A percentile compares a stretch with the other conserved stretches of the same genome.
These are phyloP conservation scores for Blastomyces emzantsi DNA, from an alignment of 2,329 filamentous ascomycete genomes.

Conservation along the genomic window DNA sequence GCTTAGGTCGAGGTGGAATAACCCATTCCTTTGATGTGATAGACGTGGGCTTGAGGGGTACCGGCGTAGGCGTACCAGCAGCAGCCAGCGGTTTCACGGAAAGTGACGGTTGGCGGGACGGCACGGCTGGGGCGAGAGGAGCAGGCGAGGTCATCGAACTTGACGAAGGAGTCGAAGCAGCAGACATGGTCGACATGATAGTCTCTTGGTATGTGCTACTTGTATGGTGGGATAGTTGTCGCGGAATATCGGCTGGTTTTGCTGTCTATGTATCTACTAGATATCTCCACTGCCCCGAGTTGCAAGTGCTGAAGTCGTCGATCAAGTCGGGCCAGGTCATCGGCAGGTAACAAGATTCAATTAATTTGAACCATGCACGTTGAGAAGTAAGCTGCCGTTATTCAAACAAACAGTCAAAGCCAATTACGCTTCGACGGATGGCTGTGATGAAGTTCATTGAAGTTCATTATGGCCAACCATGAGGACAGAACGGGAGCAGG, in stretches of 20 bases:
- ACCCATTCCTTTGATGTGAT: constrained; percentile 81
- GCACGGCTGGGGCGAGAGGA: constrained; percentile 24
- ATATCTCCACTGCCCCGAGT: neutral
- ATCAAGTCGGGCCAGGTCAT: neutral
- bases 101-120: constrained; percentile 22
- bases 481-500: neutral
- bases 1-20: constrained; percentile 79
- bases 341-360: neutral
- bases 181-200: constrained; percentile 33
- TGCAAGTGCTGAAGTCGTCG: neutral
- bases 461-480: neutral
- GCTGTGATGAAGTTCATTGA: neutral
- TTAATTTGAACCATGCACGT: neutral
- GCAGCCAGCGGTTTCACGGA: constrained; percentile 30
- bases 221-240: neutral
- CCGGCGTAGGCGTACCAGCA: constrained; percentile 29
- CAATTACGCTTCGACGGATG: neutral
- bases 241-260: neutral
- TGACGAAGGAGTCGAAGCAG: constrained; percentile 32
- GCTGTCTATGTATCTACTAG: neutral
- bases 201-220: neutral
- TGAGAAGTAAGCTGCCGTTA: neutral
- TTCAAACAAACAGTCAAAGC: neutral
- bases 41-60: constrained; percentile 35
- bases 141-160: constrained; percentile 32